A percentile compares a stretch with the other conserved stretches of the same genome.
phyloP scores from a whole-genome alignment of 2,329 filamentous ascomycete species.

The Samsoniella hepiali region DNA sequence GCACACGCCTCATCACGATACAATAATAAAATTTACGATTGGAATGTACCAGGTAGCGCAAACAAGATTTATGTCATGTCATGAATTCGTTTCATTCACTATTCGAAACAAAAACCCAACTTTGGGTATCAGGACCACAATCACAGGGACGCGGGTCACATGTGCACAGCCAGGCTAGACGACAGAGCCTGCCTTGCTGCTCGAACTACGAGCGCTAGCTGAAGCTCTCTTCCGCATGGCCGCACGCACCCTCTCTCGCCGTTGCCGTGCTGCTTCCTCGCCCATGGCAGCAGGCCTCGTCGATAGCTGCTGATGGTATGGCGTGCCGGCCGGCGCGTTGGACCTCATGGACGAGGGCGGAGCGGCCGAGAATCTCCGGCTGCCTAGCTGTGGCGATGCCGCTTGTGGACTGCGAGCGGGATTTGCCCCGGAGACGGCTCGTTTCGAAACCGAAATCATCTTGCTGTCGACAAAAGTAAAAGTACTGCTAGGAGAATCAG shows the following conservation, averaged over 20 bases:
- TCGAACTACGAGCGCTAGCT: slow-evolving; percentile 18
- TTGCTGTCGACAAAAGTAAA: not conserved
- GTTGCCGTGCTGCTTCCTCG: slow-evolving; percentile 21
- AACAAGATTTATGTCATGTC: not conserved
- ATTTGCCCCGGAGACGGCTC: not conserved
- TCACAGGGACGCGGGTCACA: not conserved
- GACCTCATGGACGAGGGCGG: slow-evolving; percentile 22
- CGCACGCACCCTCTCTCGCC: slow-evolving; percentile 28
- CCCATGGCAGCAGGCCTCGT: slow-evolving; percentile 18
- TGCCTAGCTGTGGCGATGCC: not conserved
- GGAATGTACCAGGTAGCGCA: not conserved
- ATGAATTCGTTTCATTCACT: not conserved
- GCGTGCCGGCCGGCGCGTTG: slow-evolving; percentile 23
- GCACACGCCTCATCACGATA: slow-evolving; percentile 17
- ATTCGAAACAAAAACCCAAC: not conserved
- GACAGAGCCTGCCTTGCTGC: slow-evolving; percentile 20
- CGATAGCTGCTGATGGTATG: slow-evolving; percentile 25
- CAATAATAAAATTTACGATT: slow-evolving; percentile 9
- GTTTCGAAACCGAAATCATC: not conserved
- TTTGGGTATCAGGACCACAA: not conserved
- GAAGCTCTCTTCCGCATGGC: slow-evolving; percentile 27
- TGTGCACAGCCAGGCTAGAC: not conserved
- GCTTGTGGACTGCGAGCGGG: not conserved
- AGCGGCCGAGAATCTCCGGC: slow-evolving; percentile 19
- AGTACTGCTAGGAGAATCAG: not conserved